A percentile compares a stretch with the other conserved stretches of the same genome.
Evolutionary conservation across 1,284 basidiomycete genomes (phyloP).

Genomic region (Pyrrhoderma lamaoense): DNA sequence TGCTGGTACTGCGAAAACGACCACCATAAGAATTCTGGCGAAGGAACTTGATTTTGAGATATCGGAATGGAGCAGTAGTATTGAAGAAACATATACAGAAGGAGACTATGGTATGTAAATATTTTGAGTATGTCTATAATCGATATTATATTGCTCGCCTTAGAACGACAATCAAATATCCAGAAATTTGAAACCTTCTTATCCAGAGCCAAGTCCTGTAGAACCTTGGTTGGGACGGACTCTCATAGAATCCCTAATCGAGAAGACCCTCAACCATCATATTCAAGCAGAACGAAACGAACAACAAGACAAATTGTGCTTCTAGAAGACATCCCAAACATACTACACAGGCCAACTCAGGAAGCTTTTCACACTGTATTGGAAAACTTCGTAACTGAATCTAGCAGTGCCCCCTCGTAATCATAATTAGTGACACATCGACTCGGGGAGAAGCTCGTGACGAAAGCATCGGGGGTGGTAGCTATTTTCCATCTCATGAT

Average conservation of each 20-base stretch:
- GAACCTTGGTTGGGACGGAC: slow-evolving; percentile 40
- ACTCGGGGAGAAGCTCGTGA: slow-evolving; percentile 59
- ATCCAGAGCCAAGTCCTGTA: slow-evolving; percentile 61
- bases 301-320: slow-evolving; percentile 58
- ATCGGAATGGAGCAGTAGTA: slow-evolving; percentile 76
- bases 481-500: slow-evolving; percentile 37
- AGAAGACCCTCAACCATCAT: slow-evolving; percentile 4
- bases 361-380: slow-evolving; percentile 72
- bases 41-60: slow-evolving; percentile 74
- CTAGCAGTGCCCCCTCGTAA: slow-evolving; percentile 59
- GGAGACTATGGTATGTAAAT: slow-evolving; percentile 27
- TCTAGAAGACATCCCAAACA: slow-evolving; percentile 89
- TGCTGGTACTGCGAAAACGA: slow-evolving; percentile 87
- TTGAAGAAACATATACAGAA: slow-evolving; percentile 34
- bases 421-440: slow-evolving; percentile 82
- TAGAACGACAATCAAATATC: slow-evolving; percentile 54
- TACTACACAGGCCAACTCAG: slow-evolving; percentile 70
- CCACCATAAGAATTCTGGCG: slow-evolving; percentile 72
- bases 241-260: slow-evolving; percentile 21
- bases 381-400: slow-evolving; percentile 41
- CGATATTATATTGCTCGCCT: background rate
- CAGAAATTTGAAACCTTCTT: slow-evolving; percentile 78
- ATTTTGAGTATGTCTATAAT: slow-evolving; percentile 19
- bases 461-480: slow-evolving; percentile 41
- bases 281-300: no score